phyloP scores from a whole-genome alignment of 2,329 filamentous ascomycete genomes.

The Cladosporium colombiae region DNA sequence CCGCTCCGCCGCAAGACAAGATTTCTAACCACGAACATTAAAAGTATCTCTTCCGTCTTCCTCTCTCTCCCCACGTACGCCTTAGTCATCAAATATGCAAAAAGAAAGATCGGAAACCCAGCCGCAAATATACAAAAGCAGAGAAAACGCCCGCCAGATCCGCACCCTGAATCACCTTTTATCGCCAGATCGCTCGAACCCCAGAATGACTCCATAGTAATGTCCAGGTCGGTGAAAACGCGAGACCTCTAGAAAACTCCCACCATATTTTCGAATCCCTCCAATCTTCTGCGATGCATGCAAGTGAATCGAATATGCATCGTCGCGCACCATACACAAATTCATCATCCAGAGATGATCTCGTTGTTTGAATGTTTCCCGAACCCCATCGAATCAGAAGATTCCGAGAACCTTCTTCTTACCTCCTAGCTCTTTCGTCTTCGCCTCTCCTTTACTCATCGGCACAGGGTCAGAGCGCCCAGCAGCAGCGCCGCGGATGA shows the following conservation, averaged over 20 bases:
- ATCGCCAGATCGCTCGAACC: background rate
- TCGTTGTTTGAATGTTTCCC: background rate
- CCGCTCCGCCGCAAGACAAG: background rate
- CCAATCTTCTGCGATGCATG: background rate
- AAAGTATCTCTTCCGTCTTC: background rate
- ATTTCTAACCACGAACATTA: background rate
- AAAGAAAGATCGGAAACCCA: background rate
- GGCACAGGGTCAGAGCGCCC: constrained; percentile 49
- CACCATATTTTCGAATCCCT: background rate
- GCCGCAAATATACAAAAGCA: background rate
- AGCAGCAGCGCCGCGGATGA: constrained; percentile 79
- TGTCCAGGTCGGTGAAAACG: background rate
- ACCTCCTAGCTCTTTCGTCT: constrained; percentile 33
- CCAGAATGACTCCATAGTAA: background rate
- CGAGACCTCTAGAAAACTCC: background rate
- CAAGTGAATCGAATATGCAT: background rate
- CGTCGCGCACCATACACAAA: background rate
- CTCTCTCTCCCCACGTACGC: background rate
- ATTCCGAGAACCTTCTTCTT: constrained; percentile 37
- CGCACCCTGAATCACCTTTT: background rate
- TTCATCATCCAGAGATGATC: background rate
- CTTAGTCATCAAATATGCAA: background rate
- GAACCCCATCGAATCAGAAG: constrained; percentile 25
- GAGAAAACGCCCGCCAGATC: background rate
- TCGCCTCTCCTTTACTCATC: constrained; percentile 37